phyloP scores from a whole-genome alignment of 352 stramenopile species.

The Phytophthora vignae region DNA sequence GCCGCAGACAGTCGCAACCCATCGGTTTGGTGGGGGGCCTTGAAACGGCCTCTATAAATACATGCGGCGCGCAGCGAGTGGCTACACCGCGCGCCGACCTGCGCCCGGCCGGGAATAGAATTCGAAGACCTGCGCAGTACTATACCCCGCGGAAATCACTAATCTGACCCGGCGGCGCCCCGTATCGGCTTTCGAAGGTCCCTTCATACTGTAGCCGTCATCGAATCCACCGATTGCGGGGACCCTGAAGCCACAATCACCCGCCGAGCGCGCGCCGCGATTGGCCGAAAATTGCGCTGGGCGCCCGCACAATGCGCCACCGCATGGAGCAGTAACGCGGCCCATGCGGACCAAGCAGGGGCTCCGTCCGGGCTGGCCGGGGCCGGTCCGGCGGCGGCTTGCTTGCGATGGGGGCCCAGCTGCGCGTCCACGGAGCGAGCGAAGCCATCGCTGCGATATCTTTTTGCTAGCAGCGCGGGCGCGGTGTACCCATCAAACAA shows the following conservation, averaged over 20 bases:
- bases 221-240: constrained; percentile 28
- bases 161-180: background rate
- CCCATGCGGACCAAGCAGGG: background rate
- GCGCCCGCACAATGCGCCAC: constrained; percentile 4
- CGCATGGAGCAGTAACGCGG: constrained; percentile 24
- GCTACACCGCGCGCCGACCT: background rate
- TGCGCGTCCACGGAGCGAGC: background rate
- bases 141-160: background rate
- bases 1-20: constrained; percentile 27
- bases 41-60: constrained; percentile 11
- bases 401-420: constrained; percentile 15
- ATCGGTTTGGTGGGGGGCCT: constrained; percentile 6
- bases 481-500: constrained; percentile 35
- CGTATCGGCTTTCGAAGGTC: constrained; percentile 3
- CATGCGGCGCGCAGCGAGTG: background rate
- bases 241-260: constrained; percentile 22
- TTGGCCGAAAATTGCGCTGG: too few relatives aligned
- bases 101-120: background rate
- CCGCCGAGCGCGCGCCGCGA: too few relatives aligned
- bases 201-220: constrained; percentile 6
- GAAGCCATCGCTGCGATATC: constrained; percentile 27
- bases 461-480: constrained; percentile 32
- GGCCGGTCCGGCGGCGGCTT: background rate
- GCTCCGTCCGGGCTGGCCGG: background rate
- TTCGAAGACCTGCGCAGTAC: background rate